Percentiles rank a stretch among this genome's conserved stretches.
Conservation (phyloP, 192 early-diverging fungal species). For the Podila horticola region DNA sequence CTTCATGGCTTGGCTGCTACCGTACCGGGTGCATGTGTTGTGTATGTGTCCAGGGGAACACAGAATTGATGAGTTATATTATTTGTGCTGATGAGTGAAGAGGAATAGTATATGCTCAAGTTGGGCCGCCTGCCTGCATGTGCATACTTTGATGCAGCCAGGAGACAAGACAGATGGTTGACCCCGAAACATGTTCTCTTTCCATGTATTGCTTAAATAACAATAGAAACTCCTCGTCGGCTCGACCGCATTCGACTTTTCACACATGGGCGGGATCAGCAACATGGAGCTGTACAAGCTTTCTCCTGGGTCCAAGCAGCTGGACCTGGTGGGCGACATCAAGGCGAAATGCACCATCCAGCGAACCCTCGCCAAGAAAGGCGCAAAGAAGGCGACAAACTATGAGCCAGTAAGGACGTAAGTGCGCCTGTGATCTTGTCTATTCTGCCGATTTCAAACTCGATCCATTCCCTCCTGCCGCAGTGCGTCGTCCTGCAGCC, state of each 20-base stretch:
- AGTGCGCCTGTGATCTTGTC: neutral
- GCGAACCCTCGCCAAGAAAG: constrained; percentile 32
- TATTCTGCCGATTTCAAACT: neutral
- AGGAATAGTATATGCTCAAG: neutral
- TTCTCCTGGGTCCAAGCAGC: constrained; percentile 20
- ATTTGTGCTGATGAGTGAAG: no score
- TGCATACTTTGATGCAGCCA: neutral
- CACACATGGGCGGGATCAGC: constrained; percentile 24
- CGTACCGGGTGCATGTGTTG: no score
- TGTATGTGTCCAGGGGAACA: no score
- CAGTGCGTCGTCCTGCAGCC: neutral
- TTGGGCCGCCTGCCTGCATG: neutral
- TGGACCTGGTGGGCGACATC: constrained; percentile 45
- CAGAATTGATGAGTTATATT: no score
- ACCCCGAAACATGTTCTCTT: neutral
- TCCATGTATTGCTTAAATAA: neutral
- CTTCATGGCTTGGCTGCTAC: no score
- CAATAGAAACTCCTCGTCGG: constrained; percentile 46
- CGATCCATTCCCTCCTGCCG: neutral
- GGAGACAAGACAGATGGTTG: neutral
- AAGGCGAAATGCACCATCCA: constrained; percentile 38
- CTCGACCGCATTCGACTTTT: constrained; percentile 20
- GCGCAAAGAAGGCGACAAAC: constrained; percentile 32
- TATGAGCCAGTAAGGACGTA: constrained; percentile 40
- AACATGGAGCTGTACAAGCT: constrained; percentile 41